phyloP scores from a whole-genome alignment of 805 yeast species.

The Torulaspora quercuum region DNA sequence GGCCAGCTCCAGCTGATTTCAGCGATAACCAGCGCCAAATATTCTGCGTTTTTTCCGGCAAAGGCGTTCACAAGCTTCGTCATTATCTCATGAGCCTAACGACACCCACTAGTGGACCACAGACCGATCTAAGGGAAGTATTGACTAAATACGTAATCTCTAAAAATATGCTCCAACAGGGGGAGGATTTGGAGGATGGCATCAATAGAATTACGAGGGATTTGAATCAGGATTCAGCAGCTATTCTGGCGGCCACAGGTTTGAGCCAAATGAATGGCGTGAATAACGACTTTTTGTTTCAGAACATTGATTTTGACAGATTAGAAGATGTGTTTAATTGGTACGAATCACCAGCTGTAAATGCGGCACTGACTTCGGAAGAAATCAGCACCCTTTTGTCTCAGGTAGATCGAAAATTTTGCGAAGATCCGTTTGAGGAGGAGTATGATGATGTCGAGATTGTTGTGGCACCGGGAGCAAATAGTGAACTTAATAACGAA shows the following conservation, averaged over 20 bases:
- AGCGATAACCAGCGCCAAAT: conserved; percentile 77
- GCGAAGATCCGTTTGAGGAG: conserved; percentile 34
- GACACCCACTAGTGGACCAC: conserved; percentile 36
- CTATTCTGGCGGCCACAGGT: conserved; percentile 36
- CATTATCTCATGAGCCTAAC: conserved; percentile 53
- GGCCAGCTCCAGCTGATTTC: conserved; percentile 90
- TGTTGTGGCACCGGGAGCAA: conserved; percentile 33
- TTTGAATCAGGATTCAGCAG: conserved; percentile 35
- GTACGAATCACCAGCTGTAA: conserved; percentile 13
- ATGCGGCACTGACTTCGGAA: conserved; percentile 17
- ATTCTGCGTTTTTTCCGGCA: conserved; percentile 92
- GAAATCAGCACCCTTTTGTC: conserved; percentile 24
- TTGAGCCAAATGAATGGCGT: conserved; percentile 31
- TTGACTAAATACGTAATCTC: conserved; percentile 31
- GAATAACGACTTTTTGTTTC: conserved; percentile 32
- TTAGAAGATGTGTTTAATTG: conserved; percentile 31
- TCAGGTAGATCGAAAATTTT: conserved; percentile 30
- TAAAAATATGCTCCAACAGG: conserved; percentile 26
- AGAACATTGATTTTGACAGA: conserved; percentile 33
- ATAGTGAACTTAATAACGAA: conserved; percentile 30
- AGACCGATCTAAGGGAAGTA: conserved; percentile 34
- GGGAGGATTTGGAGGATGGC: conserved; percentile 31
- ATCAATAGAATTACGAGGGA: conserved; percentile 30
- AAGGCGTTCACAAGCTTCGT: conserved; percentile 75
- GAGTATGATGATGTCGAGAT: conserved; percentile 31